These are phyloP conservation scores for Trichoderma sp. DNA, from an alignment of 2,329 filamentous ascomycete species.

Conservation along the genomic window DNA sequence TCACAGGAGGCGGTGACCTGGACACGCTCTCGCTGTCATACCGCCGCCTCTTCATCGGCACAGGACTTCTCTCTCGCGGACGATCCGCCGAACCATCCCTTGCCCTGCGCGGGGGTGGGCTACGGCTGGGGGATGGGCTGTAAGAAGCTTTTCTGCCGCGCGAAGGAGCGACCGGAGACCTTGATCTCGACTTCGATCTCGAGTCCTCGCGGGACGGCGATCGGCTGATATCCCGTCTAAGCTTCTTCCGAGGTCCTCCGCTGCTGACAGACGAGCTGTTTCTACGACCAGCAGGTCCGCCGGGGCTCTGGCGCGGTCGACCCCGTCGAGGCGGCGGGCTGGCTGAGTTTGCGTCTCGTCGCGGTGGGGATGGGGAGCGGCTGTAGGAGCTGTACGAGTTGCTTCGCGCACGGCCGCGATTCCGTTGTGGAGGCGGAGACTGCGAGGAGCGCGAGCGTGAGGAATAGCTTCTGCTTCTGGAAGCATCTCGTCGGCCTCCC, in stretches of 20 bases:
- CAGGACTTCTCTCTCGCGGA: conserved; percentile 27
- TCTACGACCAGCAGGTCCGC: conserved; percentile 28
- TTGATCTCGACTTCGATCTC: conserved; percentile 31
- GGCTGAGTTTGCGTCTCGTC: conserved; percentile 25
- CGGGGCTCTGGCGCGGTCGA: conserved; percentile 24
- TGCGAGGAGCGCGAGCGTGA: conserved; percentile 32
- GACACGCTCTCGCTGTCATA: conserved; percentile 35
- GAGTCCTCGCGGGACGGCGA: conserved; percentile 38
- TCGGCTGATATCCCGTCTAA: conserved; percentile 28
- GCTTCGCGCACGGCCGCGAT: conserved; percentile 32
- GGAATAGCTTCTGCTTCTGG: conserved; percentile 26
- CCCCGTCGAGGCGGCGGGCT: conserved; percentile 30
- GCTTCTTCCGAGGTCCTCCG: conserved; percentile 30
- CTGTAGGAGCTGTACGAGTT: conserved; percentile 37
- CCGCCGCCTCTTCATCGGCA: conserved; percentile 34
- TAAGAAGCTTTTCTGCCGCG: conserved; percentile 30
- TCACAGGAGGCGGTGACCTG: conserved; percentile 36
- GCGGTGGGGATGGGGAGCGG: conserved; percentile 33
- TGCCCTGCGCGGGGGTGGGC: conserved; percentile 21
- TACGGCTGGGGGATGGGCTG: conserved; percentile 28
- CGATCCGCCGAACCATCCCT: conserved; percentile 1
- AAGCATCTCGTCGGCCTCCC: conserved; percentile 28
- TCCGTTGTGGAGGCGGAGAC: conserved; percentile 32
- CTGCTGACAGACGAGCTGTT: conserved; percentile 40
- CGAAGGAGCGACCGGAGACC: conserved; percentile 27